phyloP scores from a whole-genome alignment of 352 stramenopile genomes.

The Hyaloperonospora arabidopsidis region DNA sequence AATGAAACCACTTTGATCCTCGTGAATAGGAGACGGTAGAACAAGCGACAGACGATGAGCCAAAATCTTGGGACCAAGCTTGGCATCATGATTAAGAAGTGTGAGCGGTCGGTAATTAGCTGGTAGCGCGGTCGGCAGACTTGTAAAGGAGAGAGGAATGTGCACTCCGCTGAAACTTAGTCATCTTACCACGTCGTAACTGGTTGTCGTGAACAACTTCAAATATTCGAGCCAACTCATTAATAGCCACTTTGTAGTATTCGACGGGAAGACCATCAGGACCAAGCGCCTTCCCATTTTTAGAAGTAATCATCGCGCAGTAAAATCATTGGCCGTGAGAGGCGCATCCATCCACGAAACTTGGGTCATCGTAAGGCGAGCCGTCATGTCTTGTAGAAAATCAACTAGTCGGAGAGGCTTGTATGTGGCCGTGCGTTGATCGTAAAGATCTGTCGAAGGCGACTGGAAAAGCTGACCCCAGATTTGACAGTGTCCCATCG shows the following conservation, averaged over 20 bases:
- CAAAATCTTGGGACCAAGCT: constrained; percentile 7
- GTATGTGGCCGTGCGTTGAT: background rate
- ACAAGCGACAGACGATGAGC: background rate
- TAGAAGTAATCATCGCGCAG: constrained; percentile 12
- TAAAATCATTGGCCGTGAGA: constrained; percentile 15
- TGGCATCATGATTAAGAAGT: constrained; percentile 15
- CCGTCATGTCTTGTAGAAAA: background rate
- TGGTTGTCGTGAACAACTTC: constrained; percentile 9
- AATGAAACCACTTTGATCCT: constrained; percentile 11
- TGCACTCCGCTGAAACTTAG: constrained; percentile 12
- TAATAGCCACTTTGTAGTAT: background rate
- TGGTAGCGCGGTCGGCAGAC: background rate
- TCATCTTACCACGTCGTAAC: constrained; percentile 10
- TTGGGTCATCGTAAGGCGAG: background rate
- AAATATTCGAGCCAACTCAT: constrained; percentile 6
- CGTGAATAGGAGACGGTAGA: constrained; percentile 7
- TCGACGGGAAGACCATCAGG: constrained; percentile 10
- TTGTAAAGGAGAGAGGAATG: constrained; percentile 13
- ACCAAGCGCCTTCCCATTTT: constrained; percentile 7
- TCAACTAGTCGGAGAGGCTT: background rate
- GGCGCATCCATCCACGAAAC: constrained; percentile 1
- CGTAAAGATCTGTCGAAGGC: constrained; percentile 8
- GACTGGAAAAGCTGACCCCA: constrained; percentile 11
- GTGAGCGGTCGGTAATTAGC: constrained; percentile 14
- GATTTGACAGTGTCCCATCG: constrained; percentile 2